phyloP scores from a whole-genome alignment of 2,329 filamentous ascomycete species.

The Stylonectria norvegica region DNA sequence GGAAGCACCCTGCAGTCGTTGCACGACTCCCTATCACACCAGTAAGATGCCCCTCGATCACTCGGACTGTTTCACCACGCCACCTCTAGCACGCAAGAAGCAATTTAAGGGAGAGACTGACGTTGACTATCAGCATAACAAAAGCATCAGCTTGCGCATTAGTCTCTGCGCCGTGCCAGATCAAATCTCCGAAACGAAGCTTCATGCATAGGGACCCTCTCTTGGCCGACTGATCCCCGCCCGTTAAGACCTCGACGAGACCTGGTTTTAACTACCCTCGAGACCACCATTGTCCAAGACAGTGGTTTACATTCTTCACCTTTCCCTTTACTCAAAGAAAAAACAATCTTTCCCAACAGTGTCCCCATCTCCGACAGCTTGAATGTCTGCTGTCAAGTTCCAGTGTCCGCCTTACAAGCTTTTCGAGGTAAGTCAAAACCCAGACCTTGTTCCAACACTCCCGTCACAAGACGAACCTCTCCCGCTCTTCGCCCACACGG shows the following conservation, averaged over 20 bases:
- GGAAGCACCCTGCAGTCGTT: slow-evolving; percentile 33
- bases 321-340: slow-evolving; percentile 25
- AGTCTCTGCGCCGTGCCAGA: slow-evolving; percentile 29
- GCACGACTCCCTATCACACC: slow-evolving; percentile 30
- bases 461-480: slow-evolving; percentile 19
- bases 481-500: slow-evolving; percentile 11
- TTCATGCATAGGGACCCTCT: slow-evolving; percentile 28
- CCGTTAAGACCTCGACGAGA: slow-evolving; percentile 39
- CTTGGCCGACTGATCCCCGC: slow-evolving; percentile 28
- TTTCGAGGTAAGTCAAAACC: slow-evolving; percentile 53
- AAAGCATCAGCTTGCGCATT: slow-evolving; percentile 31
- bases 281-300: slow-evolving; percentile 37
- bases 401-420: slow-evolving; percentile 55
- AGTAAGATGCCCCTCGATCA: slow-evolving; percentile 31
- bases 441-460: slow-evolving; percentile 32
- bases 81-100: slow-evolving; percentile 32
- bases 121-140: slow-evolving; percentile 30
- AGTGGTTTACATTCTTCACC: slow-evolving; percentile 35
- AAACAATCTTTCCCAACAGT: slow-evolving; percentile 35
- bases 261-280: slow-evolving; percentile 34
- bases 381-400: slow-evolving; percentile 58
- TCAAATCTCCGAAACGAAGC: slow-evolving; percentile 40
- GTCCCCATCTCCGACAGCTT: slow-evolving; percentile 42
- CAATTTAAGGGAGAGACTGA: slow-evolving; percentile 34
- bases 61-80: slow-evolving; percentile 36